Percentiles rank a stretch among this genome's conserved stretches.
phyloP scores from a whole-genome alignment of 495 filamentous ascomycete genomes.

The Bryoglossum gracile region DNA sequence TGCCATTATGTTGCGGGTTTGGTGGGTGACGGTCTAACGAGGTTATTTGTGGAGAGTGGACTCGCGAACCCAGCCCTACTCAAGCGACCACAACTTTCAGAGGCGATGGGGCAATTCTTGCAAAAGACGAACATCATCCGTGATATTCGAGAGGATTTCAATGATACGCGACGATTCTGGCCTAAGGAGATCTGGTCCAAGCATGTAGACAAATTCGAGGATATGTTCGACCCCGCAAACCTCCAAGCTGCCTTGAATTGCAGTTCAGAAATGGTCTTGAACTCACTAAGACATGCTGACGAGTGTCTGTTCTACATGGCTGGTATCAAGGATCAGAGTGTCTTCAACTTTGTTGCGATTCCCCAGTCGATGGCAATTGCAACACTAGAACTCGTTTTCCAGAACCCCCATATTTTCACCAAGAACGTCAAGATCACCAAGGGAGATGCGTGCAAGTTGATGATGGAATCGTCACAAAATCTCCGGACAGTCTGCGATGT shows the following conservation, averaged over 20 bases:
- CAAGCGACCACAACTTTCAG: constrained; percentile 69
- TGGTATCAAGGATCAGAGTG: constrained; percentile 88
- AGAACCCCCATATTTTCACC: constrained; percentile 82
- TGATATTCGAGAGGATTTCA: constrained; percentile 82
- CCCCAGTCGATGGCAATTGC: constrained; percentile 99
- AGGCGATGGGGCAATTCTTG: constrained; percentile 94
- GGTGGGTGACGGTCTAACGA: constrained; percentile 88
- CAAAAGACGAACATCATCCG: constrained; percentile 99
- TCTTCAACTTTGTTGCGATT: constrained; percentile 99
- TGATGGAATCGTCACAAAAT: constrained; percentile 90
- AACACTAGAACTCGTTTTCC: constrained; percentile 84
- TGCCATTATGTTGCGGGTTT: constrained; percentile 97
- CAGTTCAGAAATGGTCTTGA: constrained; percentile 90
- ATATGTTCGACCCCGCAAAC: constrained; percentile 79
- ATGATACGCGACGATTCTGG: constrained; percentile 86
- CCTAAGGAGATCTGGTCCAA: constrained; percentile 95
- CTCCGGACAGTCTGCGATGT: constrained; percentile 67
- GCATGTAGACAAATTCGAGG: constrained; percentile 80
- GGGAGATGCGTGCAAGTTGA: constrained; percentile 83
- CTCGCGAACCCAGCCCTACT: constrained; percentile 82
- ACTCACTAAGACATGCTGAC: constrained; percentile 78
- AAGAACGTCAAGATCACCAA: constrained; percentile 94
- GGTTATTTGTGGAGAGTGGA: constrained; percentile 79
- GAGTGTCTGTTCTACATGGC: constrained; percentile 97
- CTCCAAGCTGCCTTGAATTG: constrained; percentile 75